Evolutionary conservation across 352 stramenopile species (phyloP), one percentile per base, ranked within the genome.

Genomic region (Phytophthora hybrid): DNA sequence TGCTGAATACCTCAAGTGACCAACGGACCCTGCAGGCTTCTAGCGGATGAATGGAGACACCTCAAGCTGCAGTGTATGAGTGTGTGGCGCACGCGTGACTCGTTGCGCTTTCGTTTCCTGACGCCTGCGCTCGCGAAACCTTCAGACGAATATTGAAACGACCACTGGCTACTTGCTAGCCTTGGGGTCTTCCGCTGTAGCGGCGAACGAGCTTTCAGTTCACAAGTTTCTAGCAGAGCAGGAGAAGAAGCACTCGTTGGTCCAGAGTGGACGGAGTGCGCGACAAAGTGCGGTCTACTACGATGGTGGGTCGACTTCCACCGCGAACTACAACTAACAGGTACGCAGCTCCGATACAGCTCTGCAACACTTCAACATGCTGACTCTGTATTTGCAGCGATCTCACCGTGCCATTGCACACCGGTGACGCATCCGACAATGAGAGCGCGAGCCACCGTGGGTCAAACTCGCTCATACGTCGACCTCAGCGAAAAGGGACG

Each of bases 401-500:
- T 44, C 37, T 80, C 44, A 80, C 68, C 3, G 73, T 65, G 51
- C 73, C 73, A 3, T 56, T 80, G 59, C 47, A 74, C 32, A 63
- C 59, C 5, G 69, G 53, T 16, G 68, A 69, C 19, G 26, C 54
- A 13, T 78, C 71, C 0, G 71, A 78, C 29, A 39, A 65, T 7
- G 66, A 78, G 14, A 73, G 51, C n/a, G 59, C 34, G 2, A 73
- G 61, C 37, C 67, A 19, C 37, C 73, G 63, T 29, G 69, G 41
- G 2, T 76, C 73, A 2, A 76, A 74, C 59, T 79, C 73, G 9
- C 52, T 79, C 2, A 34, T 76, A 18, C 62, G 61, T 29, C 57
- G 72, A 58, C 74, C 76, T n/a, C 69, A 73, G 58, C 68, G 73
- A 21, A 80, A 19, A 59, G 69, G 64, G 37, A 79, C 73, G 1